Evolutionary conservation across 257 asterid genomes (phyloP).

Genomic region (Solanum appendiculatum): DNA sequence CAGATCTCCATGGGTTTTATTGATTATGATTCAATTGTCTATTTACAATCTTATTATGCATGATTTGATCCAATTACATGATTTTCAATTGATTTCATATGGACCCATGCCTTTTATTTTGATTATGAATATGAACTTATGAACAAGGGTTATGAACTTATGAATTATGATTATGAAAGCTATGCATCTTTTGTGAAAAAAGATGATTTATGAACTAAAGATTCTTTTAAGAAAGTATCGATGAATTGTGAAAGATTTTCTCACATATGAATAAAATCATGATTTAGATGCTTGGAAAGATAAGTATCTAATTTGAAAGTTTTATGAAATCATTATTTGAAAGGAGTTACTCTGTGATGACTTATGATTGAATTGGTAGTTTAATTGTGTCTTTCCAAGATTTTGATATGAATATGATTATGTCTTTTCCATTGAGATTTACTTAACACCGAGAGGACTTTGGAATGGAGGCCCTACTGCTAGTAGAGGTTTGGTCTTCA

Average conservation of each 20-base stretch:
- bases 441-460: not conserved
- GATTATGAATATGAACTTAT: not conserved
- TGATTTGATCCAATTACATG: too few species aligned
- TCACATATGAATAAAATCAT: not conserved
- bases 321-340: not conserved
- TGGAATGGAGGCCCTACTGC: too few species aligned
- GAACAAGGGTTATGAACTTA: not conserved
- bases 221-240: too few species aligned
- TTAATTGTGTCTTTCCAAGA: not conserved
- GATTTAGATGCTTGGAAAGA: not conserved
- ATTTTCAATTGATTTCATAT: too few species aligned
- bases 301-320: not conserved
- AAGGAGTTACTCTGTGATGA: too few species aligned
- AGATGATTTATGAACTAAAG: not conserved
- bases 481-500: too few species aligned
- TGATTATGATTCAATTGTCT: too few species aligned
- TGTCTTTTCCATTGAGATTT: not conserved
- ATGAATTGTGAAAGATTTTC: not conserved
- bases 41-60: too few species aligned
- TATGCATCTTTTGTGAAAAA: not conserved
- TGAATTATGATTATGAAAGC: too few species aligned
- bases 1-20: too few species aligned
- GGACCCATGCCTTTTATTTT: too few species aligned
- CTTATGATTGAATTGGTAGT: not conserved
- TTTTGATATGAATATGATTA: not conserved